Evolutionary conservation across 169 alveolate genomes (phyloP).

Genomic region (Eimeria necatrix): DNA sequence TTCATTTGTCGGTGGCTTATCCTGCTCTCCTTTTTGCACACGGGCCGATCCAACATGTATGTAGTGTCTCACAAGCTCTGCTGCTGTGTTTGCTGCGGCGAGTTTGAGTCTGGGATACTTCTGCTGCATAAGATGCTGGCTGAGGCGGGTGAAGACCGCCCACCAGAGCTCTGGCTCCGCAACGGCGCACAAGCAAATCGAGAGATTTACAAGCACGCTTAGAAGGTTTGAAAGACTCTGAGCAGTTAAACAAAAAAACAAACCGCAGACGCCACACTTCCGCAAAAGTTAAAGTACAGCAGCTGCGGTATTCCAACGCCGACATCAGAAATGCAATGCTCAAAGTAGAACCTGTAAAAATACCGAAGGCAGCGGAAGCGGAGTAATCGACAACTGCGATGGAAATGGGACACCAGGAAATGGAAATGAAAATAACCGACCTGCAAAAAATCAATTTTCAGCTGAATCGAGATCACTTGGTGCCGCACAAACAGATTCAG

Average conservation of each 20-base stretch:
- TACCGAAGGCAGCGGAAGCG: background rate
- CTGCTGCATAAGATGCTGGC: conserved; percentile 38
- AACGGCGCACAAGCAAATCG: conserved; percentile 67
- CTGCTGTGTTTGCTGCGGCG: conserved; percentile 71
- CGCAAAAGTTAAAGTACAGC: background rate
- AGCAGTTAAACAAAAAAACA: background rate
- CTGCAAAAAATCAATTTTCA: conserved; percentile 57
- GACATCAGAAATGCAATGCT: background rate
- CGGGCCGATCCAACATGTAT: conserved; percentile 50
- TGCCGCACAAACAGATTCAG: conserved; percentile 35
- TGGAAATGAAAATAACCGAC: background rate
- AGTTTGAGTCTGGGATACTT: conserved; percentile 67
- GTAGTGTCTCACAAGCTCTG: conserved; percentile 69
- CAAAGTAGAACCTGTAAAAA: background rate
- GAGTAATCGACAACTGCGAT: background rate
- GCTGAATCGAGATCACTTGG: conserved; percentile 48
- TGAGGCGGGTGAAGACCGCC: conserved; percentile 53
- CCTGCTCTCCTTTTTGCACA: background rate
- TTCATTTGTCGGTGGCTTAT: background rate
- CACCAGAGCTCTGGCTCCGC: conserved; percentile 47
- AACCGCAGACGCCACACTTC: conserved; percentile 19
- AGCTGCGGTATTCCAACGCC: background rate
- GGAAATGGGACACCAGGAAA: background rate
- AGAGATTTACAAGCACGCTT: conserved; percentile 2
- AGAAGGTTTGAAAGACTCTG: conserved; percentile 29